Percentiles rank a stretch among this genome's conserved stretches.
Evolutionary conservation across 306 rosid genomes (phyloP).

Genomic region (Ceratonia siliqua): DNA sequence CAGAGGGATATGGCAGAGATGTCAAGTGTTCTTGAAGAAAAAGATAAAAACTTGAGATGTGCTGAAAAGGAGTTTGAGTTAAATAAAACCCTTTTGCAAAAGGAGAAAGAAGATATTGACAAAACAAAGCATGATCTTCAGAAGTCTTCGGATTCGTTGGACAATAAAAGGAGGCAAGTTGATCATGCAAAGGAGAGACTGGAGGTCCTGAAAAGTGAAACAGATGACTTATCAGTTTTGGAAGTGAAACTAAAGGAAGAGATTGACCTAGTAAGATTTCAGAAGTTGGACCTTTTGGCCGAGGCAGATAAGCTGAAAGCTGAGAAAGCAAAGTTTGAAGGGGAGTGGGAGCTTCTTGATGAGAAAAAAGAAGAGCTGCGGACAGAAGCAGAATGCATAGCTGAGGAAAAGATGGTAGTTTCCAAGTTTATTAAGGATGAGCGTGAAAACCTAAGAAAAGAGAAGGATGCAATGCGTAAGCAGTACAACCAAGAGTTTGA

Average conservation of each 20-base stretch:
- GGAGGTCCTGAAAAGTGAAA: slow-evolving; percentile 75
- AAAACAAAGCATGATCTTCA: slow-evolving; percentile 68
- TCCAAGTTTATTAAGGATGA: slow-evolving; percentile 75
- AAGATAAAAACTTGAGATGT: slow-evolving; percentile 52
- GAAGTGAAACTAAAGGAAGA: slow-evolving; percentile 93
- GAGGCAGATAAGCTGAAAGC: slow-evolving; percentile 73
- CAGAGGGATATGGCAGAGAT: slow-evolving; percentile 73
- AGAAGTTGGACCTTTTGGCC: slow-evolving; percentile 69
- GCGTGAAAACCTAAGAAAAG: slow-evolving; percentile 67
- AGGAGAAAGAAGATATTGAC: slow-evolving; percentile 66
- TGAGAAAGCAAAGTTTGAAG: slow-evolving; percentile 93
- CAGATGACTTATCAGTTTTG: slow-evolving; percentile 69
- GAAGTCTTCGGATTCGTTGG: slow-evolving; percentile 59
- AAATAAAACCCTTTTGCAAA: slow-evolving; percentile 57
- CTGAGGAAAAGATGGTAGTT: slow-evolving; percentile 67
- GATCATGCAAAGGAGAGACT: slow-evolving; percentile 64
- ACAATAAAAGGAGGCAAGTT: slow-evolving; percentile 57
- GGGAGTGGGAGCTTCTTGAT: slow-evolving; percentile 94
- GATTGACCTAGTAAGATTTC: slow-evolving; percentile 77
- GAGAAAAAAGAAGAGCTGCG: slow-evolving; percentile 77
- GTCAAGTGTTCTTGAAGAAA: slow-evolving; percentile 60
- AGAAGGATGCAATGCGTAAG: slow-evolving; percentile 64
- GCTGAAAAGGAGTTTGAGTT: slow-evolving; percentile 66
- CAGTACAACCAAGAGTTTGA: slow-evolving; percentile 66
- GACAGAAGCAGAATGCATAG: slow-evolving; percentile 66